Evolutionary conservation across 495 filamentous ascomycete species (phyloP), one percentile per base, ranked within the genome.

Genomic region (Oidiodendron maius): DNA sequence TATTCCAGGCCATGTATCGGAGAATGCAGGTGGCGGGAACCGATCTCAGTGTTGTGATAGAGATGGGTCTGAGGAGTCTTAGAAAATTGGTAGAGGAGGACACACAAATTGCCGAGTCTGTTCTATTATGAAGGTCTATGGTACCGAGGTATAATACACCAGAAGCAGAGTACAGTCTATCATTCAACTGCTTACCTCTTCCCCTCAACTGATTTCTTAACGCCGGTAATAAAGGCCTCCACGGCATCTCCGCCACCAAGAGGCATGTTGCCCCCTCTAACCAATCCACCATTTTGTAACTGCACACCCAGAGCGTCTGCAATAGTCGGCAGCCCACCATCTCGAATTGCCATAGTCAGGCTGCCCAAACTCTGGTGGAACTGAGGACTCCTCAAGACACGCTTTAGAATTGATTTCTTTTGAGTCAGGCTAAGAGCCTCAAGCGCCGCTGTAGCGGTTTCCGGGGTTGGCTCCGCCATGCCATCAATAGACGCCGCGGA

Each of bases 291-390:
- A 63, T 95, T 87, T 50, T 80, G 75, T 17, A 98, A 77, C 41
- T 77, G 75, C 47, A 97, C 77, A 16, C 82, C 75, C 24, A 99
- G 65, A 18, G 90, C 90, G 53, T 95, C 89, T 17, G 89, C 84
- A 47, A 99, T 84, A 55, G 79, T 91, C 11, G 90, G 87, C 41
- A 99, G 67, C 0, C 89, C 93, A n/a, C 93, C 93, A 59, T 99
- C 91, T 47, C 91, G 70, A 38, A 99, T 72, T 18, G 93, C 93
- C 60, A 86, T 75, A 1, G 90, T 95, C 51, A 97, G 67, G 56
- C 86, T 90, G 0, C 81, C 76, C 26, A 95, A 64, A 56, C 88
- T 91, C 61, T 99, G 93, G 44, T 74, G 75, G 59, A 99, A 90
- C 56, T 97, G 93, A 25, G 93, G 93, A 53, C 84, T 90, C 44